These are phyloP conservation scores for Stephania cephalantha DNA, from an alignment of 164 flowering plant genomes.

Conservation along the genomic window DNA sequence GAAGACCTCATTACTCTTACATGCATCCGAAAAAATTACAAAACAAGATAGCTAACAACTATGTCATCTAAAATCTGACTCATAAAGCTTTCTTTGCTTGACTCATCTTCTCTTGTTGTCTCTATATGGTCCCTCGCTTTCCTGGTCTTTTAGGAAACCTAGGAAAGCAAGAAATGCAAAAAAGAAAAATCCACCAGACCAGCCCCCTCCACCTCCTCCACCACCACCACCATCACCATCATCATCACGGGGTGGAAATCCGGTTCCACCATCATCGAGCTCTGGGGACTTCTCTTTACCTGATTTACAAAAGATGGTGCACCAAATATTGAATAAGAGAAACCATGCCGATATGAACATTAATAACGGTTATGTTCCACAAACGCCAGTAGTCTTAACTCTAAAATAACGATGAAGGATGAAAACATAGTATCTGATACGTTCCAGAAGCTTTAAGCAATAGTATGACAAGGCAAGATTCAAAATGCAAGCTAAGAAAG, in stretches of 20 bases:
- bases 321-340: not conserved
- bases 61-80: not conserved
- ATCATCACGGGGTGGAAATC: slow-evolving; percentile 89
- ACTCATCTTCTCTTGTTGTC: slow-evolving; percentile 28
- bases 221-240: slow-evolving; percentile 90
- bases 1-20: not conserved
- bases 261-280: slow-evolving; percentile 84
- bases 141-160: slow-evolving; percentile 76
- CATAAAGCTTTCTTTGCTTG: not conserved
- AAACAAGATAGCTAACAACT: too few relatives aligned
- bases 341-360: not conserved
- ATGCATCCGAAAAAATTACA: too few relatives aligned
- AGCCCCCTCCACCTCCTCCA: slow-evolving; percentile 74
- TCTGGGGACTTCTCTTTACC: slow-evolving; percentile 78
- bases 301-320: slow-evolving; percentile 16
- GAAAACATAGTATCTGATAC: not conserved
- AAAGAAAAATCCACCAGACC: slow-evolving; percentile 82
- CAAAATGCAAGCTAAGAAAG: not conserved
- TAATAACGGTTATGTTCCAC: not conserved
- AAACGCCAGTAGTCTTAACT: not conserved
- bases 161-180: slow-evolving; percentile 86
- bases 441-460: not conserved
- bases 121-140: slow-evolving; percentile 46
- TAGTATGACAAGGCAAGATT: not conserved
- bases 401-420: not conserved